Evolutionary conservation across 1,284 basidiomycete genomes (phyloP), one percentile per base, ranked within the genome.

Genomic region (Irpex rosettiformis): DNA sequence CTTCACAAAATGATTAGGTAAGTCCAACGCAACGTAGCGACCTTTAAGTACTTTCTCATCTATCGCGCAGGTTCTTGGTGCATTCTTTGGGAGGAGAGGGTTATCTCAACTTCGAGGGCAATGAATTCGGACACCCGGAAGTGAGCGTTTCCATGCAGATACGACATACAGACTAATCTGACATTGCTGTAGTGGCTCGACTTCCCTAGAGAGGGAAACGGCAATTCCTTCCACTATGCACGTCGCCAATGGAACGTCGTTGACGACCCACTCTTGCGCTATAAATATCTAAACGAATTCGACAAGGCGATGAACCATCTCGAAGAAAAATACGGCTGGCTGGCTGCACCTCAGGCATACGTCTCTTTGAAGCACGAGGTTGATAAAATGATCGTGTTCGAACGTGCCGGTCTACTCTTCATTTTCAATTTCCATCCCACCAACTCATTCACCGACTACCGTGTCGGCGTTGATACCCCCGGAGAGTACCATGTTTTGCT

Each of bases 1-100:
- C 76, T 98, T 66, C 96, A 99, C 78, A 99, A 99, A 79, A 92
- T 98, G 89, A 98, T 98, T 71, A 84, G 96, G 94, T 94, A 65
- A 54, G 81, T 66, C 2, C 25, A 25, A 21, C 47, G n/a, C 11
- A 27, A 13, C 28, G 7, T n/a, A n/a, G n/a, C n/a, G n/a, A n/a
- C 27, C 4, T 7, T 3, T 8, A 3, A 2, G 5, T n/a, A 6
- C 13, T 2, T 25, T 52, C 61, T 62, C 52, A 64, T 45, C 52
- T 28, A 37, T 5, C 55, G 16, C 37, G 10, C n/a, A 96, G 94
- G 28, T 80, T 98, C 40, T 75, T 99, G 40, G 94, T 94, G 0
- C 94, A 98, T 66, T 82, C 93, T 0, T 81, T 99, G 21, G 96
- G 96, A 24, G 96, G 96, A 13, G 96, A 99, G 75, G 96, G 94